Evolutionary conservation across 1,139 yeast genomes (phyloP), one percentile per base, ranked within the genome.

Genomic region (Yamadazyma aaseri): DNA sequence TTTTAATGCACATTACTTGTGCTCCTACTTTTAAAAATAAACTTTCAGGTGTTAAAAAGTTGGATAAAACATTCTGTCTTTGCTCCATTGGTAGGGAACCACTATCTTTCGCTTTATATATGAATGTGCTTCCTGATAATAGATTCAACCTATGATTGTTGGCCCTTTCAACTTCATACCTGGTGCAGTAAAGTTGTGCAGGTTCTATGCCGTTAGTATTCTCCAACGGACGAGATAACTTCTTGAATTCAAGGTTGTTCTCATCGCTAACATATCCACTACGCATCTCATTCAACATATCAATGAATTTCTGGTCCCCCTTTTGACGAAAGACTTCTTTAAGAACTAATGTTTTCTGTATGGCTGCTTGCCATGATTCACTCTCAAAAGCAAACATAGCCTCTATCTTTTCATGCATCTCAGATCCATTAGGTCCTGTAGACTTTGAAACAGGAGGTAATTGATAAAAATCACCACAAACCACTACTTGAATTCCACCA

Each of bases 1-100:
- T 94, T 56, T 92, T 92, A 40, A 92, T 76, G 71, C 94, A 81
- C 98, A 92, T 94, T 0, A 92, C 98, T 60, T 92, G 98, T 0
- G 97, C 92, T 25, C 90, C 90, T 31, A 73, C 71, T 50, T 89
- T 90, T 46, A 92, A 63, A 9, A 65, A 66, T 15, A 92, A 57
- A 20, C 60, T 60, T 28, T 69, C 64, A 1, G 87, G 90, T 3
- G 95, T 94, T 54, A 92, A 65, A 44, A 87, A 81, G 46, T 81
- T 78, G n/a, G 72, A 68, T 25, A 86, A 57, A 31, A 77, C 50
- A 23, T 61, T 56, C 40, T 76, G 69, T 20, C 64, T 50, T 20
- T 63, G 70, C 9, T 64, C 67, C 33, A 71, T 71, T 7, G 62
- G 64, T 30, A 81, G 51, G 1, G 63, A 49, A 26, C 95, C 95